Conservation (phyloP, 108 stramenopile species). For the Schizochytrium sp. region DNA sequence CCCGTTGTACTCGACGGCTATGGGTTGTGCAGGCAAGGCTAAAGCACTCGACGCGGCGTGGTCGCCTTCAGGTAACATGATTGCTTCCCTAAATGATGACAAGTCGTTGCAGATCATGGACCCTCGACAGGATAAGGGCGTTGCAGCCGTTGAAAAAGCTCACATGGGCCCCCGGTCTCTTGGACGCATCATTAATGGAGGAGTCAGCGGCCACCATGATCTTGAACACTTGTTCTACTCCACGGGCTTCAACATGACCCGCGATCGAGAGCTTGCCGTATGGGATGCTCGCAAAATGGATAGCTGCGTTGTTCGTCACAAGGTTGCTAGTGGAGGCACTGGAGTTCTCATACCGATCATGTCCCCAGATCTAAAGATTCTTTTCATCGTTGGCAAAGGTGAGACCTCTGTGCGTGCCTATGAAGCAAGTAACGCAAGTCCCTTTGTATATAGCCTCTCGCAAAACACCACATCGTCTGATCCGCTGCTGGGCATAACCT, state of each 20-base stretch:
- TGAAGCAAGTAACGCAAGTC: background rate
- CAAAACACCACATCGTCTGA: conserved; percentile 7
- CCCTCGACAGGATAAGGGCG: conserved; percentile 4
- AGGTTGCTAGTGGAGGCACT: conserved; percentile 45
- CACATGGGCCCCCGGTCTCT: conserved; percentile 44
- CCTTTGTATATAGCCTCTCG: background rate
- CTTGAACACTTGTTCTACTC: conserved; percentile 46
- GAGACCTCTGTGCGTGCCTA: conserved; percentile 57
- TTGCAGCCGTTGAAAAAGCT: conserved; percentile 38
- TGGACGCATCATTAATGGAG: conserved; percentile 12
- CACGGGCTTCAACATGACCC: conserved; percentile 47
- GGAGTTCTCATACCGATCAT: conserved; percentile 30
- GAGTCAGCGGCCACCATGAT: background rate
- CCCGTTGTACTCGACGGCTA: background rate
- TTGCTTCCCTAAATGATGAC: conserved; percentile 15
- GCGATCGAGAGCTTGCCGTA: conserved; percentile 53
- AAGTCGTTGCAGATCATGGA: conserved; percentile 38
- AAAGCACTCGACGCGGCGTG: conserved; percentile 35
- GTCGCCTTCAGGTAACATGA: background rate
- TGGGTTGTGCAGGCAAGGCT: background rate
- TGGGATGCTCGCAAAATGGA: conserved; percentile 58
- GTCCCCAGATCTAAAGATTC: background rate
- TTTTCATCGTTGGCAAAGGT: conserved; percentile 34
- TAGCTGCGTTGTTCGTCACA: conserved; percentile 23
- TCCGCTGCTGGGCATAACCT: background rate